Conservation (phyloP, 192 early-diverging fungal species). For the Podila minutissima region DNA sequence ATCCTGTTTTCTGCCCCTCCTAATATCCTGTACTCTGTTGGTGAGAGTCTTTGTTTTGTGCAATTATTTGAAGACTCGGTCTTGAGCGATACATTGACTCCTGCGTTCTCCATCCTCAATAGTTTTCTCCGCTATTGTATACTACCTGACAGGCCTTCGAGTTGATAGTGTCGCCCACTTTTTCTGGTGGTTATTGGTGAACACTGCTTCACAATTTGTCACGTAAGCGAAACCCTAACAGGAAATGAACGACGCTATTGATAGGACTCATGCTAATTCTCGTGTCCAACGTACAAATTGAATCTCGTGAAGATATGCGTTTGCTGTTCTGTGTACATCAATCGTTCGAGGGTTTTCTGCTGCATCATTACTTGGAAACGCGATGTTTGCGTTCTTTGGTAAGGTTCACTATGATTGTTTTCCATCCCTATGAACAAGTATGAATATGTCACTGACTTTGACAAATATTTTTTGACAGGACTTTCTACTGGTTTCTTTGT, state of each 20-base stretch:
- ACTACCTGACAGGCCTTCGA: slow-evolving; percentile 37
- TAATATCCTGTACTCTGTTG: slow-evolving; percentile 35
- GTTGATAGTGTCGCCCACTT: slow-evolving; percentile 27
- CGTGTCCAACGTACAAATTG: neutral
- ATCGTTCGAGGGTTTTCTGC: slow-evolving; percentile 40
- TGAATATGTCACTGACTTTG: neutral
- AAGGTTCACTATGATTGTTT: neutral
- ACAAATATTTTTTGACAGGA: slow-evolving; percentile 7
- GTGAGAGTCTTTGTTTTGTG: slow-evolving; percentile 1
- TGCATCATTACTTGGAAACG: slow-evolving; percentile 34
- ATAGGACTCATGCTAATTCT: too few relatives aligned
- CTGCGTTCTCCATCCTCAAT: neutral
- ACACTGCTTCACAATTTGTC: slow-evolving; percentile 28
- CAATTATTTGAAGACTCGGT: too few relatives aligned
- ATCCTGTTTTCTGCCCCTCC: slow-evolving; percentile 19
- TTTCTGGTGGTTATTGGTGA: slow-evolving; percentile 43
- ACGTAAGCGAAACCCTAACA: slow-evolving; percentile 16
- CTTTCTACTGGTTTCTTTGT: slow-evolving; percentile 44
- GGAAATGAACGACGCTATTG: too few relatives aligned
- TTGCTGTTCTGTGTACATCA: slow-evolving; percentile 31
- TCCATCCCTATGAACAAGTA: neutral
- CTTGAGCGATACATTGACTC: neutral
- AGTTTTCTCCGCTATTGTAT: slow-evolving; percentile 44
- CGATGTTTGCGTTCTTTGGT: slow-evolving; percentile 52
- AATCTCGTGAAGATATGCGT: slow-evolving; percentile 13